phyloP scores from a whole-genome alignment of 305 asterid species.

The Striga hermonthica region DNA sequence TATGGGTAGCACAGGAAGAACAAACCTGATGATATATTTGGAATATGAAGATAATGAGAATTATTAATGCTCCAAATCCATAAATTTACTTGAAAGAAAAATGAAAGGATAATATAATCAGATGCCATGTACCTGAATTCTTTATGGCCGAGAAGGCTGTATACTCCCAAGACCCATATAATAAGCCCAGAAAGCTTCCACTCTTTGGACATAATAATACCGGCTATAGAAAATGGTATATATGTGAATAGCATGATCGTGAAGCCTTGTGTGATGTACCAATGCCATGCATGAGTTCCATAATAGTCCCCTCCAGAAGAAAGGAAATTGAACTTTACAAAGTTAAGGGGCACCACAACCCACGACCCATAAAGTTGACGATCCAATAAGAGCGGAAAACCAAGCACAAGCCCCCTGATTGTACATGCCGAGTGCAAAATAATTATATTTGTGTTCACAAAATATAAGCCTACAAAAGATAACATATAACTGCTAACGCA shows the following conservation, averaged over 20 bases:
- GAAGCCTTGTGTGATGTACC: constrained; percentile 96
- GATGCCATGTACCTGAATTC: constrained; percentile 72
- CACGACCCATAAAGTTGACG: constrained; percentile 82
- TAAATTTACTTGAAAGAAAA: background rate
- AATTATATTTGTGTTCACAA: constrained; percentile 12
- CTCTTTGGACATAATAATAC: constrained; percentile 58
- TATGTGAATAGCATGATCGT: constrained; percentile 81
- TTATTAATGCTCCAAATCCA: background rate
- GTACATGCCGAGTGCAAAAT: constrained; percentile 33
- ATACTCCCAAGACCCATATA: constrained; percentile 82
- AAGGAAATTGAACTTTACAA: constrained; percentile 82
- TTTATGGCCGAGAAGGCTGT: constrained; percentile 93
- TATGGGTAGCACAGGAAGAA: constrained; percentile 92
- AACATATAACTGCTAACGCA: background rate
- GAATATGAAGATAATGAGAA: constrained; percentile 46
- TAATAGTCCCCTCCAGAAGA: constrained; percentile 96
- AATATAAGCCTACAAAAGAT: background rate
- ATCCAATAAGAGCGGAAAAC: constrained; percentile 70
- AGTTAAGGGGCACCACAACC: constrained; percentile 87
- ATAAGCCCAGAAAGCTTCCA: constrained; percentile 74
- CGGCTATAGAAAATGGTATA: constrained; percentile 71
- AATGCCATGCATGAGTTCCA: constrained; percentile 99
- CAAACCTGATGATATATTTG: constrained; percentile 74
- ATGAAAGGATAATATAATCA: background rate
- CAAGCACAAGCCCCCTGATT: constrained; percentile 76